phyloP scores from a whole-genome alignment of 139 green algal genomes.

The Astrephomene gubernaculifera region DNA sequence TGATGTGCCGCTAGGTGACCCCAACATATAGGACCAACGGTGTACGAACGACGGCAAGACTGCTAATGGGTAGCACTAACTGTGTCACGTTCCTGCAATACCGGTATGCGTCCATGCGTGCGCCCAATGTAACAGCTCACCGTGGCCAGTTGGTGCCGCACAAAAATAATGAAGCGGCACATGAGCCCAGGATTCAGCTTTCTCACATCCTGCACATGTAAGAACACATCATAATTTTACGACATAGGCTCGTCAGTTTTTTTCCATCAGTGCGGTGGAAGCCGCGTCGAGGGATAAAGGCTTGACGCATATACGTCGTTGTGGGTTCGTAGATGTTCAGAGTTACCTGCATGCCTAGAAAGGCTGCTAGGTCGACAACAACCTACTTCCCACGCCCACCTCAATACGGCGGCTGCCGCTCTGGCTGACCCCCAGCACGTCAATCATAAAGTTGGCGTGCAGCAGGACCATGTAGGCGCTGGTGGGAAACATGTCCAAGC shows the following conservation, averaged over 20 bases:
- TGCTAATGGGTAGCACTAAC: background rate
- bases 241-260: background rate
- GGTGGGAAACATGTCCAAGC: conserved; percentile 42
- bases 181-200: no score
- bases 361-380: background rate
- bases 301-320: no score
- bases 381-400: background rate
- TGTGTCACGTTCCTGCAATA: background rate
- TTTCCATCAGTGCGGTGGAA: no score
- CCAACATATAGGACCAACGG: background rate
- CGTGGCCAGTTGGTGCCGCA: no score
- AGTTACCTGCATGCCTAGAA: background rate
- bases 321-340: background rate
- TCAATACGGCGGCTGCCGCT: conserved; percentile 42
- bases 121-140: no score
- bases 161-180: no score
- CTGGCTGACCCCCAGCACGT: conserved; percentile 13
- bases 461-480: conserved; percentile 46
- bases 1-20: background rate
- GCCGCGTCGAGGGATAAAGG: no score
- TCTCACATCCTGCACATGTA: background rate
- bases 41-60: background rate
- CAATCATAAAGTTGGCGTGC: conserved; percentile 46
- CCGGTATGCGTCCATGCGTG: background rate
- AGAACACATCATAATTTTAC: background rate